Evolutionary conservation across 2,329 filamentous ascomycete species (phyloP).

Genomic region (Endoconidiophora laricicola): DNA sequence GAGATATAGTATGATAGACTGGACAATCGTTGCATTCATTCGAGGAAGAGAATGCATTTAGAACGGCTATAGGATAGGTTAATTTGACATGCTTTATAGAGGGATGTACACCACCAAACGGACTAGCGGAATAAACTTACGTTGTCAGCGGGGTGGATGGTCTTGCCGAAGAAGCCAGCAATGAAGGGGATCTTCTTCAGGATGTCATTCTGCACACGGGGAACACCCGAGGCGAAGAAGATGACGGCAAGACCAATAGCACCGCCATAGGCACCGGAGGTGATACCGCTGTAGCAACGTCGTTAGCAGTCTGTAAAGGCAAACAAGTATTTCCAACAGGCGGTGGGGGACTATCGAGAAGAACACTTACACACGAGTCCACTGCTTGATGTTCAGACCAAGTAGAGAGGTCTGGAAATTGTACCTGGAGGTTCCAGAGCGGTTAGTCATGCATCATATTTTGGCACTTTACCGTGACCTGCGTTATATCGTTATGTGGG

Average conservation of each 20-base stretch:
- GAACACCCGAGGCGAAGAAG: slow-evolving; percentile 45
- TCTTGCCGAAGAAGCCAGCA: slow-evolving; percentile 1
- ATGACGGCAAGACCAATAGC: slow-evolving; percentile 41
- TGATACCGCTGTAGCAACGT: slow-evolving; percentile 29
- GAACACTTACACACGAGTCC: slow-evolving; percentile 29
- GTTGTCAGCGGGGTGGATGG: slow-evolving; percentile 13
- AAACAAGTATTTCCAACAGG: no score
- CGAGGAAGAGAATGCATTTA: slow-evolving; percentile 15
- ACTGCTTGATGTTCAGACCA: slow-evolving; percentile 34
- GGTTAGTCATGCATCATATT: neutral
- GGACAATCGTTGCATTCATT: neutral
- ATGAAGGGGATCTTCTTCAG: slow-evolving; percentile 29
- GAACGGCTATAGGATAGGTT: slow-evolving; percentile 7
- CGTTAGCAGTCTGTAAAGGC: neutral
- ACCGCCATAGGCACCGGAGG: slow-evolving; percentile 37
- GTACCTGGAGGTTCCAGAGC: slow-evolving; percentile 29
- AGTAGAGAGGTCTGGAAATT: slow-evolving; percentile 37
- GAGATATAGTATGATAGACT: neutral
- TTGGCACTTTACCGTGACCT: neutral
- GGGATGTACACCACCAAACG: neutral
- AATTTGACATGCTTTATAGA: neutral
- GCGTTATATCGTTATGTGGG: neutral
- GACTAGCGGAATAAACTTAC: slow-evolving; percentile 5
- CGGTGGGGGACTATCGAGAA: no score
- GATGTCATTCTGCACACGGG: slow-evolving; percentile 41